These are phyloP conservation scores for Colletotrichum sp. DNA, from an alignment of 2,329 filamentous ascomycete species.

Conservation along the genomic window DNA sequence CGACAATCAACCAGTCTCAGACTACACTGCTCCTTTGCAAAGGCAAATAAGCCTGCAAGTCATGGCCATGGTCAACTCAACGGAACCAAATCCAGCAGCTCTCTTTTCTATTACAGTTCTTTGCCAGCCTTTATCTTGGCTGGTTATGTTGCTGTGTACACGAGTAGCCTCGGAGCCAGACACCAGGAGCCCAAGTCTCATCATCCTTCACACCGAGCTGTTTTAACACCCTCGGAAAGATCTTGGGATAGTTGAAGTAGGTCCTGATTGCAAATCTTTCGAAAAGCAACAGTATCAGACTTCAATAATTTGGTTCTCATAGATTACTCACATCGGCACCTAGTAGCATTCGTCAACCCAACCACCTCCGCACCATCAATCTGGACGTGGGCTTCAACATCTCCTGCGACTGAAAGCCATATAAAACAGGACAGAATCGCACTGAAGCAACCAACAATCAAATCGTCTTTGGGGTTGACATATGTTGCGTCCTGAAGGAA, in stretches of 20 bases:
- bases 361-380: accelerated
- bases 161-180: neutral
- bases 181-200: neutral
- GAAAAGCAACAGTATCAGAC: neutral
- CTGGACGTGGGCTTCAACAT: neutral
- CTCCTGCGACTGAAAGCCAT: neutral
- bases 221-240: neutral
- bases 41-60: neutral
- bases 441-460: neutral
- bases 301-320: neutral
- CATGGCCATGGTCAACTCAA: neutral
- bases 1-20: no score
- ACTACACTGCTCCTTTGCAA: neutral
- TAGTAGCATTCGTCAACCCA: neutral
- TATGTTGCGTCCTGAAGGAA: no score
- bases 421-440: neutral
- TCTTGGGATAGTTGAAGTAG: accelerated
- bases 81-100: neutral
- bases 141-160: neutral
- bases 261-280: neutral
- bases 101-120: neutral
- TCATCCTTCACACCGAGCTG: neutral
- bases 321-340: accelerated
- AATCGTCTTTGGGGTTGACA: no score
- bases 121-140: accelerated